Base-by-base conservation (phyloP, 495 filamentous ascomycete species). In the Penicillium argentinense region DNA sequence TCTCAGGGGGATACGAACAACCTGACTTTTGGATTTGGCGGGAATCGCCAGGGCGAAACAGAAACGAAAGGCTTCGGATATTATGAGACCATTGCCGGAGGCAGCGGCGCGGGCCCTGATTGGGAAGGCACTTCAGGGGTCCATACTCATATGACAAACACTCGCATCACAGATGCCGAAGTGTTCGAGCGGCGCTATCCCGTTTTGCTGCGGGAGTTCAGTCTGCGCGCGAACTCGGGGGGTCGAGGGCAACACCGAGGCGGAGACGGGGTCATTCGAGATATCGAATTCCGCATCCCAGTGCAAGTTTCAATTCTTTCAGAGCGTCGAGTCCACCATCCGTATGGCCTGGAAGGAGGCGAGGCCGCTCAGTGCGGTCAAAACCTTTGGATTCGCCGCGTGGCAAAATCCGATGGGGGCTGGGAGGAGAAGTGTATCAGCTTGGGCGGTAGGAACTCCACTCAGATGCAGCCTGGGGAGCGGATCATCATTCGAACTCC, bases 111-210 rank as follows among this genome's bases (percentile, higher is more conserved):
- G 0, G 89, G 90, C 0, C 79, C 85, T 0, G 76, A 73, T 19
- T 96, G 91, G 91, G 78, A 91, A 45, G 91, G 91, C 28, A 89
- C 87, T 1, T 82, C 76, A 43, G 91, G 90, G 40, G 90, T 96
- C 33, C 91, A 97, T 63, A 84, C 80, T 16, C 91, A 97, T 66
- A 96, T 96, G 89, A 96, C 91, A 7, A 97, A 97, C 61, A 97
- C 91, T 4, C 80, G 91, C 7, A 96, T 96, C 64, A 97, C 91
- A 2, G 91, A 97, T 67, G 75, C 87, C 0, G 91, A 97, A 56
- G 79, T 95, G 5, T 91, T 96, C 60, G 91, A 97, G 66, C 74
- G 90, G 0, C 77, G 91, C 18, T 96, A 96, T 59, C 91, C 91
- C 2, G 86, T 96, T 1, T 56, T 96, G 5, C 71, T 96, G n/a